Conservation (phyloP, 2,329 filamentous ascomycete genomes). For the Colletotrichum tanaceti region DNA sequence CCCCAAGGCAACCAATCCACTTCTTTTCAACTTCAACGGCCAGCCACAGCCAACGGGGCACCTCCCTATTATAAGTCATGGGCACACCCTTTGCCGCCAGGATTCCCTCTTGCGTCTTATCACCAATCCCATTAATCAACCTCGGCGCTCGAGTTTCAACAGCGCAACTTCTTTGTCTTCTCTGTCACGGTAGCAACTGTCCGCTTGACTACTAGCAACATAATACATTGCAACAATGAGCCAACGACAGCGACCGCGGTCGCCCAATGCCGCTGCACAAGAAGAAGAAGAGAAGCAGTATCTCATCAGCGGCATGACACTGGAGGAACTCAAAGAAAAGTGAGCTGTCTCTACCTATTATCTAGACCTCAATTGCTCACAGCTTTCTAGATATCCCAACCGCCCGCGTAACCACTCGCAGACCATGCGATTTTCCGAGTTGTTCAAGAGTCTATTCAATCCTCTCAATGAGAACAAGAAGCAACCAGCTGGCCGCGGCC, state of each 20-base stretch:
- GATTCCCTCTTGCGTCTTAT: not conserved
- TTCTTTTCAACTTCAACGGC: not conserved
- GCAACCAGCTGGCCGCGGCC: slow-evolving; percentile 69
- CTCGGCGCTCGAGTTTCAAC: no score
- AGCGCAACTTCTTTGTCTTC: no score
- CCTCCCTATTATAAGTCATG: slow-evolving; percentile 20
- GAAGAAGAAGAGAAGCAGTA: slow-evolving; percentile 67
- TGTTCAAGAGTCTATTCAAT: slow-evolving; percentile 84
- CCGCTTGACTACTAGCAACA: not conserved
- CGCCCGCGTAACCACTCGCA: slow-evolving; percentile 83
- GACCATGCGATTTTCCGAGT: slow-evolving; percentile 84
- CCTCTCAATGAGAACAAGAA: slow-evolving; percentile 83
- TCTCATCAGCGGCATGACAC: slow-evolving; percentile 51
- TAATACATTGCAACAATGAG: no score
- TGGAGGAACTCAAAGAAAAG: slow-evolving; percentile 60
- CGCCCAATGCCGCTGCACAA: slow-evolving; percentile 55
- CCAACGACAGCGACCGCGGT: slow-evolving; percentile 44
- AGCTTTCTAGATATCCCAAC: slow-evolving; percentile 77
- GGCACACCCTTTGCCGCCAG: not conserved
- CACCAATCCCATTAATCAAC: fast-evolving
- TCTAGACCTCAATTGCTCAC: slow-evolving; percentile 26
- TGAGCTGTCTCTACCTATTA: slow-evolving; percentile 41
- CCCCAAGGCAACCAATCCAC: slow-evolving; percentile 38
- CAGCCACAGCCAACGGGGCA: slow-evolving; percentile 9
- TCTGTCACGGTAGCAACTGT: not conserved